phyloP scores from a whole-genome alignment of 768 basidiomycete genomes.

The Leccinum subtestaceum region DNA sequence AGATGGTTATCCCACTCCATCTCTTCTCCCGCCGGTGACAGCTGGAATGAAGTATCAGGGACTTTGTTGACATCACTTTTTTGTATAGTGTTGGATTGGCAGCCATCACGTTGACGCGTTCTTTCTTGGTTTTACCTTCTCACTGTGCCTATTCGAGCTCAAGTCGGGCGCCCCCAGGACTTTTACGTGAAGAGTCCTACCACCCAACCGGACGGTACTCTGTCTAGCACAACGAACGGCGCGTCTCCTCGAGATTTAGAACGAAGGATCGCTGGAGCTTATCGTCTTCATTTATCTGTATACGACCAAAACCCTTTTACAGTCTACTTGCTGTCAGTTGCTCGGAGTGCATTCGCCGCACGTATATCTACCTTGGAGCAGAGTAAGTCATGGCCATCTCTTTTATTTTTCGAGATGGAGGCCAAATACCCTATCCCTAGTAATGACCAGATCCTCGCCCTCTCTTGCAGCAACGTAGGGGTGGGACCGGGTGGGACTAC shows the following conservation, averaged over 20 bases:
- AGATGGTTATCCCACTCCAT: slow-evolving; percentile 13
- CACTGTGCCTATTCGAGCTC: slow-evolving; percentile 13
- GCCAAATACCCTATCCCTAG: slow-evolving; percentile 32
- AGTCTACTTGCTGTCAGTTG: slow-evolving; percentile 16
- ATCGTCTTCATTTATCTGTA: slow-evolving; percentile 22
- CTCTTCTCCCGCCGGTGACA: slow-evolving; percentile 28
- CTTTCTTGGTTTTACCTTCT: slow-evolving; percentile 22
- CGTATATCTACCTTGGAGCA: slow-evolving; percentile 25
- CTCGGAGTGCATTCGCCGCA: slow-evolving; percentile 10
- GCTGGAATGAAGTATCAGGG: slow-evolving; percentile 21
- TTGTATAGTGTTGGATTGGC: slow-evolving; percentile 18
- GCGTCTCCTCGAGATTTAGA: slow-evolving; percentile 14
- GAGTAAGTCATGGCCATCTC: slow-evolving; percentile 18
- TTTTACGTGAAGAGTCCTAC: slow-evolving; percentile 22
- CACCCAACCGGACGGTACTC: slow-evolving; percentile 11
- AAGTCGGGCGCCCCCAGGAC: slow-evolving; percentile 9
- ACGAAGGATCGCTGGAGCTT: slow-evolving; percentile 25
- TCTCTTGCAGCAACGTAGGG: slow-evolving; percentile 71
- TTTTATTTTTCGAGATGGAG: slow-evolving; percentile 26
- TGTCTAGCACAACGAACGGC: slow-evolving; percentile 14
- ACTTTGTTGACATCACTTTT: slow-evolving; percentile 21
- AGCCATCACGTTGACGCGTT: slow-evolving; percentile 21
- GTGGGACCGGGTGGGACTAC: slow-evolving; percentile 81
- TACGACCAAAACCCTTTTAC: slow-evolving; percentile 14
- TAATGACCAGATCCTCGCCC: slow-evolving; percentile 50